Evolutionary conservation across 441 rosid genomes (phyloP).

Genomic region (Pelargonium myrrhifolium): DNA sequence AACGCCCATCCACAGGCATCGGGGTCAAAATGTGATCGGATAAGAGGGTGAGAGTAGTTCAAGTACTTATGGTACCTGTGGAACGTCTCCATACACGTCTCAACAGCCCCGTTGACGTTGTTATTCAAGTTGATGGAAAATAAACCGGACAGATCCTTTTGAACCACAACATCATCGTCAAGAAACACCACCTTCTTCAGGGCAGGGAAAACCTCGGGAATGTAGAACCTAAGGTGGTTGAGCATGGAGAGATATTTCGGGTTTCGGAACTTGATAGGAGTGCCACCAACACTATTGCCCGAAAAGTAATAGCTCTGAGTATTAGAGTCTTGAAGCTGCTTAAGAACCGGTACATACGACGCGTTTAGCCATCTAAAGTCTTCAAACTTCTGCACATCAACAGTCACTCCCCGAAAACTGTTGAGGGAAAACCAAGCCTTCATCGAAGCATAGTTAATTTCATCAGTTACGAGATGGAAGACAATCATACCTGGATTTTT

Average conservation of each 20-base stretch:
- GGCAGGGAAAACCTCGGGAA: conserved; percentile 79
- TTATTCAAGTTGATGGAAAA: conserved; percentile 51
- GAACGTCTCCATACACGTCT: conserved; percentile 96
- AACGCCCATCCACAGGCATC: conserved; percentile 99
- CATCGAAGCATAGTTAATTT: conserved; percentile 80
- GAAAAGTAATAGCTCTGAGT: conserved; percentile 94
- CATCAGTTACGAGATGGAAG: conserved; percentile 86
- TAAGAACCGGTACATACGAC: conserved; percentile 90
- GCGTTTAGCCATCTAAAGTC: conserved; percentile 96
- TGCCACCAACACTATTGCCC: conserved; percentile 57
- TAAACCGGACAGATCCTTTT: conserved; percentile 60
- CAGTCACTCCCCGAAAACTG: conserved; percentile 62
- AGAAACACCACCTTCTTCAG: conserved; percentile 77
- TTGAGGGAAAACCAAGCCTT: conserved; percentile 83
- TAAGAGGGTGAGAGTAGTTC: conserved; percentile 76
- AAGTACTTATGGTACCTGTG: conserved; percentile 71
- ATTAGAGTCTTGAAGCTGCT: conserved; percentile 95
- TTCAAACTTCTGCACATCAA: conserved; percentile 89
- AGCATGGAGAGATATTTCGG: conserved; percentile 92
- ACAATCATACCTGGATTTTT: conserved; percentile 56
- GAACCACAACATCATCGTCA: conserved; percentile 87
- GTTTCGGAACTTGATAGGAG: conserved; percentile 88
- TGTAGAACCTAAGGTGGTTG: conserved; percentile 78
- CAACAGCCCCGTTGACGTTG: conserved; percentile 91
- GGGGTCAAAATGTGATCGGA: conserved; percentile 77